Conservation (phyloP, 2,329 filamentous ascomycete genomes). For the Metarhizium robertsii region DNA sequence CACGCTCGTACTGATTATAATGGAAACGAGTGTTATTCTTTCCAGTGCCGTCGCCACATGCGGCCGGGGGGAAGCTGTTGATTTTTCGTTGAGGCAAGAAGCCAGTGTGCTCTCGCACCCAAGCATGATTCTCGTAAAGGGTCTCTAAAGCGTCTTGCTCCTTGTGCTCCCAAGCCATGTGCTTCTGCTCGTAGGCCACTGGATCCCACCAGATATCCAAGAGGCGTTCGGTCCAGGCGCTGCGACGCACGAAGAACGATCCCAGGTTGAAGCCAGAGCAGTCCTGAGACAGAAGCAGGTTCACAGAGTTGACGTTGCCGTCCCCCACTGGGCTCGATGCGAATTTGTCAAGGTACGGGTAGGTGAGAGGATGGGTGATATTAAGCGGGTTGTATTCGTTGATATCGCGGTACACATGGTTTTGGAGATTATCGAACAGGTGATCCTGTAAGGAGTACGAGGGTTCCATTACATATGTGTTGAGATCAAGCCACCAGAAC, state of each 20-base stretch:
- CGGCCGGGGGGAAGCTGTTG: slow-evolving; percentile 88
- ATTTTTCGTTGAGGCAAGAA: slow-evolving; percentile 88
- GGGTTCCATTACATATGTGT: slow-evolving; percentile 97
- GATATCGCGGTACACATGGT: slow-evolving; percentile 84
- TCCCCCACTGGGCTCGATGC: slow-evolving; percentile 69
- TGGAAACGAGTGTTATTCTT: slow-evolving; percentile 70
- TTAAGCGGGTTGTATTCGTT: slow-evolving; percentile 94
- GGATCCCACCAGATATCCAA: slow-evolving; percentile 99
- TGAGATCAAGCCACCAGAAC: slow-evolving; percentile 99
- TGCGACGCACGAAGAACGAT: slow-evolving; percentile 83
- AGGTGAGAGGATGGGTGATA: slow-evolving; percentile 72
- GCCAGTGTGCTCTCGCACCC: slow-evolving; percentile 79
- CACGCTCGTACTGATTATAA: slow-evolving; percentile 74
- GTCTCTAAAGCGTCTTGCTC: slow-evolving; percentile 94
- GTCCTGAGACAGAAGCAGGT: slow-evolving; percentile 84
- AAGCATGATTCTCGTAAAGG: slow-evolving; percentile 83
- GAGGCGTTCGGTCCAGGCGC: slow-evolving; percentile 80
- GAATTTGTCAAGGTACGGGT: slow-evolving; percentile 65
- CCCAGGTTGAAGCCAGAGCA: slow-evolving; percentile 94
- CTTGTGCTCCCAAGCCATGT: slow-evolving; percentile 99
- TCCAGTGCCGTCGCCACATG: slow-evolving; percentile 61
- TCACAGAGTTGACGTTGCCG: slow-evolving; percentile 66
- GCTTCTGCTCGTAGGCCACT: slow-evolving; percentile 92
- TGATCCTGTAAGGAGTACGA: slow-evolving; percentile 82
- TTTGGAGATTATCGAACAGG: slow-evolving; percentile 71